Base-by-base conservation (phyloP, 768 basidiomycete genomes). In the Termitomyces sp. region DNA sequence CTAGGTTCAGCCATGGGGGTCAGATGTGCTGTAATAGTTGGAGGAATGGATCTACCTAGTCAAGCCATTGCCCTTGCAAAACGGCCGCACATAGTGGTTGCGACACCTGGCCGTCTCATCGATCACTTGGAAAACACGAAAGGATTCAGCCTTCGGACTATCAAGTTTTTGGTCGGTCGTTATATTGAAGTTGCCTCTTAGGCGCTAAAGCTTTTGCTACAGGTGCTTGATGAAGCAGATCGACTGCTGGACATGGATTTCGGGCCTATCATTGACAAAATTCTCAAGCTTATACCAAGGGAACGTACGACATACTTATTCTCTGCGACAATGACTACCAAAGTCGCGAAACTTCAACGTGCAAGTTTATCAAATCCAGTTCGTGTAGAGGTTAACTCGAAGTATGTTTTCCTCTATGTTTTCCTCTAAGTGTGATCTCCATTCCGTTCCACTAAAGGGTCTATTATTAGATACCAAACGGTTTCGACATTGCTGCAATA, bases 201-300 rank as follows among this genome's bases (percentile, higher is more conserved):
- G 50, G 33, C 20, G 31, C 44, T 45, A 50, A 45, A 54, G 40
- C 33, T 52, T 13, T 20, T 16, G 7, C 60, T 27, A 16, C 38
- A 97, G 94, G 94, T 98, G n/a, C 76, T 99, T 62, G 96, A 98
- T 60, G 96, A 98, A 73, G 96, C 97, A 7, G 96, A 99, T 73
- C 82, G 96, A 47, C 73, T 99, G 23, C 75, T 98, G 41, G 96
- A 98, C 71, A 87, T 98, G 84, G 96, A 98, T 68, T 98, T 98
- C 60, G 94, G 93, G 18, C 88, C 89, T 44, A 88, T 89, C 50
- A 92, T 99, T 62, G 96, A 98, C 76, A 94, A 92, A 75, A 94
- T 99, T 64, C 80, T 99, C 33, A 96, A 95, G 72, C 83, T 92
- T 36, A 88, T 99, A 58, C 97, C 96, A 20, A 91, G 86, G 64